These are phyloP conservation scores for Cornus controversa DNA, from an alignment of 148 eudicot species.

Conservation along the genomic window DNA sequence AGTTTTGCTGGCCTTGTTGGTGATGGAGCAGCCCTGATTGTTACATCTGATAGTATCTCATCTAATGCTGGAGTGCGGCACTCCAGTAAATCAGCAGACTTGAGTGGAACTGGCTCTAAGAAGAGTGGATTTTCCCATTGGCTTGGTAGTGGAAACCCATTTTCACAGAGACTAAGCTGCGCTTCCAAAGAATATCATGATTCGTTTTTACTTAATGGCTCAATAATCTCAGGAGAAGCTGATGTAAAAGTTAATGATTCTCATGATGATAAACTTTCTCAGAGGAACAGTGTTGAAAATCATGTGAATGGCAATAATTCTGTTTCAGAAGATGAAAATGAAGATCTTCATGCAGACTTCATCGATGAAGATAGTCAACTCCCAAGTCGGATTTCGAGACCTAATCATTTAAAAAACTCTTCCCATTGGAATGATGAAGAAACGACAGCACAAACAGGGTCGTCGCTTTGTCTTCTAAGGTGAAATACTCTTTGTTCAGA, in stretches of 20 bases:
- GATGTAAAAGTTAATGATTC: constrained; percentile 20
- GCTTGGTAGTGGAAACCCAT: constrained; percentile 72
- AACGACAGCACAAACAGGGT: constrained; percentile 76
- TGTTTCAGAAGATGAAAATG: constrained; percentile 85
- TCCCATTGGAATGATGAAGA: constrained; percentile 63
- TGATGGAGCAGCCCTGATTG: constrained; percentile 84
- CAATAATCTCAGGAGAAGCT: constrained; percentile 31
- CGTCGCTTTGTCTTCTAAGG: constrained; percentile 92
- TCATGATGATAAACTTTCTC: constrained; percentile 26
- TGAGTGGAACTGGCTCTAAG: constrained; percentile 43
- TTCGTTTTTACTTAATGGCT: constrained; percentile 45
- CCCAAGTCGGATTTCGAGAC: constrained; percentile 76
- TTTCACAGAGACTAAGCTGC: constrained; percentile 50
- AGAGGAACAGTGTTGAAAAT: constrained; percentile 25
- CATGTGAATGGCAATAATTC: constrained; percentile 44
- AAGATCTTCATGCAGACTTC: constrained; percentile 97
- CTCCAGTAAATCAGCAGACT: constrained; percentile 38
- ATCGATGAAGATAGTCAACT: constrained; percentile 99
- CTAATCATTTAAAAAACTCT: constrained; percentile 42
- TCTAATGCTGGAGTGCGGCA: constrained; percentile 31
- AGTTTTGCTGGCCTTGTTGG: constrained; percentile 91
- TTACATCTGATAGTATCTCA: constrained; percentile 49
- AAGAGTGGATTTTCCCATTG: constrained; percentile 75
- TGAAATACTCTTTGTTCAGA: constrained; percentile 23
- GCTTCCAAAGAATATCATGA: constrained; percentile 40